Percentiles rank a stretch among this genome's conserved stretches.
These are phyloP conservation scores for Vigna reflexopilosa DNA, from an alignment of 306 rosid genomes.

Conservation along the genomic window DNA sequence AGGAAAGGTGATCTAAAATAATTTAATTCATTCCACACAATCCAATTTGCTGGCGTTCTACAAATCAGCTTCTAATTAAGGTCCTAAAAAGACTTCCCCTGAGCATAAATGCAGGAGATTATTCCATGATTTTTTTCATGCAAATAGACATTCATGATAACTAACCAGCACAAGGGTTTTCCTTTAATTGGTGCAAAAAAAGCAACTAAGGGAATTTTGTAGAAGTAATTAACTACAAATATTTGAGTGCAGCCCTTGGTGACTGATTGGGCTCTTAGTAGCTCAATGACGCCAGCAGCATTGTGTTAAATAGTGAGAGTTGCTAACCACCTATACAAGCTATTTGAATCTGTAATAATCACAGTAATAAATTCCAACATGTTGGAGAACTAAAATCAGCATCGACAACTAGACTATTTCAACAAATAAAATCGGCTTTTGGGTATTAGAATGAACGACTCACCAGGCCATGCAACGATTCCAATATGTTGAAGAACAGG, in stretches of 20 bases:
- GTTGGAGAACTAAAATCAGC: background rate
- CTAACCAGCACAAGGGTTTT: background rate
- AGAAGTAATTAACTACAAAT: constrained; percentile 22
- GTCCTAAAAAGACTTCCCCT: constrained; percentile 6
- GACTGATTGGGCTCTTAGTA: background rate
- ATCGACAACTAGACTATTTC: background rate
- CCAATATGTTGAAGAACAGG: constrained; percentile 97
- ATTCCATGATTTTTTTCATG: background rate
- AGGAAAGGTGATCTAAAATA: constrained; percentile 25
- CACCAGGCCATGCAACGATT: constrained; percentile 92
- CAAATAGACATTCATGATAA: constrained; percentile 4
- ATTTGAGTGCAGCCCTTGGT: constrained; percentile 8
- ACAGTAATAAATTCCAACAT: background rate
- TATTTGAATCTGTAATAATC: constrained; percentile 33
- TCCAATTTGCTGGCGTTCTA: constrained; percentile 37
- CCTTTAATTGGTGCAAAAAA: constrained; percentile 28
- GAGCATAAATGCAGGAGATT: constrained; percentile 35
- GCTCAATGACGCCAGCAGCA: background rate
- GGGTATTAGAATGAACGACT: constrained; percentile 47
- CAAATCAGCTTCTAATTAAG: constrained; percentile 23
- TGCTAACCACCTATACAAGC: constrained; percentile 27
- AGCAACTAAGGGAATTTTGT: constrained; percentile 1
- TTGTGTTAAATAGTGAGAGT: constrained; percentile 1
- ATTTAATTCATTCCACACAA: constrained; percentile 27
- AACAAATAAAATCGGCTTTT: constrained; percentile 10